phyloP scores from a whole-genome alignment of 2,329 filamentous ascomycete species.

The Pseudogymnoascus sp. region DNA sequence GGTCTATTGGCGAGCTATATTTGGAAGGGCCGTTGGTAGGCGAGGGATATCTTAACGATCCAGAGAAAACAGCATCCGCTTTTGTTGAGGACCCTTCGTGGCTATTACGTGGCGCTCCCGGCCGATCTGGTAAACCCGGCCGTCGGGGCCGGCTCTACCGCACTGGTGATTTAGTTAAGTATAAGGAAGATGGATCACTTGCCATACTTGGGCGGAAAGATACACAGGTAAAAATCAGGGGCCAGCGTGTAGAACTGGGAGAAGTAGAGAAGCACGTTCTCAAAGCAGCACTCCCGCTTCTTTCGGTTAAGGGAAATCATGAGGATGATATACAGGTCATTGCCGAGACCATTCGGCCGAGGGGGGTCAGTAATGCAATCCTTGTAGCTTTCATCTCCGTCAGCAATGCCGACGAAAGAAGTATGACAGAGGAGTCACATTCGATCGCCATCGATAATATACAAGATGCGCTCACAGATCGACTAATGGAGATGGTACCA shows the following conservation, averaged over 20 bases:
- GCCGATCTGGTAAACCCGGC: not conserved
- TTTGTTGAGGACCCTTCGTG: slow-evolving; percentile 39
- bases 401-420: not conserved
- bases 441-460: not conserved
- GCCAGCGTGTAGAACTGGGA: slow-evolving; percentile 19
- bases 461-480: slow-evolving; percentile 6
- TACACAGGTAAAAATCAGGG: slow-evolving; percentile 48
- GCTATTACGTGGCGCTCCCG: slow-evolving; percentile 16
- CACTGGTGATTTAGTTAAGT: slow-evolving; percentile 50
- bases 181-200: slow-evolving; percentile 43
- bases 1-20: slow-evolving; percentile 7
- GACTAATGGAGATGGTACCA: slow-evolving; percentile 11
- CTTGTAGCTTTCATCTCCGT: not conserved
- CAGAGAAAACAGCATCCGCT: slow-evolving; percentile 45
- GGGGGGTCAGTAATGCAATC: not conserved
- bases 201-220: slow-evolving; percentile 54
- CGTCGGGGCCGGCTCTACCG: slow-evolving; percentile 40
- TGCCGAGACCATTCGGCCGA: not conserved
- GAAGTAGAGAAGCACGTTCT: slow-evolving; percentile 16
- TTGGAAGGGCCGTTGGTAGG: slow-evolving; percentile 46
- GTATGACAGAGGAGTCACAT: slow-evolving; percentile 9
- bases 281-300: not conserved
- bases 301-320: not conserved
- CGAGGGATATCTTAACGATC: slow-evolving; percentile 50
- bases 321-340: not conserved